phyloP scores from a whole-genome alignment of 257 asterid species.

The Nicotiana paniculata region DNA sequence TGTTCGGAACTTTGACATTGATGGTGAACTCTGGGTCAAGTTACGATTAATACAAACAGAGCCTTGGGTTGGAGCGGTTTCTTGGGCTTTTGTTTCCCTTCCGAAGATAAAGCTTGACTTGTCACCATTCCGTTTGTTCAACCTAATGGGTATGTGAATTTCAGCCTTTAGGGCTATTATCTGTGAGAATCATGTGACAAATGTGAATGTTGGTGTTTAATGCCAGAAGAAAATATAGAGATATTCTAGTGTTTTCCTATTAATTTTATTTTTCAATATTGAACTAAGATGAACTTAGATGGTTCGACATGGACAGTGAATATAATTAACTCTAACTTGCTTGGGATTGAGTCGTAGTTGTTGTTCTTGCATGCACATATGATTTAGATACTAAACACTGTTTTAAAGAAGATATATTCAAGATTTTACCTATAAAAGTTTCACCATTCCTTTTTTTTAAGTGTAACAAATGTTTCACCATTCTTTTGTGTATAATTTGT shows the following conservation, averaged over 20 bases:
- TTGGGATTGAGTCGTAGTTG: neutral
- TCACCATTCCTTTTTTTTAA: neutral
- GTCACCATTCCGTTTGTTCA: constrained; percentile 93
- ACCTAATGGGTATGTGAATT: constrained; percentile 74
- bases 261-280: neutral
- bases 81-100: constrained; percentile 98
- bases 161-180: neutral
- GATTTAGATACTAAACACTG: neutral
- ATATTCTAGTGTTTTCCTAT: too few species aligned
- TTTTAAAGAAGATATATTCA: neutral
- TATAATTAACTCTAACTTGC: neutral
- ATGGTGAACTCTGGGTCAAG: constrained; percentile 96
- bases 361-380: neutral
- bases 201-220: neutral
- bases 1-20: constrained; percentile 87
- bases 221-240: neutral
- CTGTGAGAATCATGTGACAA: neutral
- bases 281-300: neutral
- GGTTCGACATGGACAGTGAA: neutral
- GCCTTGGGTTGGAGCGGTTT: constrained; percentile 99
- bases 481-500: neutral
- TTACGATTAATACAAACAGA: constrained; percentile 79
- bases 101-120: constrained; percentile 92
- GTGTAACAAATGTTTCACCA: neutral
- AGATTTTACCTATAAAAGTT: neutral